Conservation (phyloP, 2,329 filamentous ascomycete genomes). For the Aspergillus unguis region DNA sequence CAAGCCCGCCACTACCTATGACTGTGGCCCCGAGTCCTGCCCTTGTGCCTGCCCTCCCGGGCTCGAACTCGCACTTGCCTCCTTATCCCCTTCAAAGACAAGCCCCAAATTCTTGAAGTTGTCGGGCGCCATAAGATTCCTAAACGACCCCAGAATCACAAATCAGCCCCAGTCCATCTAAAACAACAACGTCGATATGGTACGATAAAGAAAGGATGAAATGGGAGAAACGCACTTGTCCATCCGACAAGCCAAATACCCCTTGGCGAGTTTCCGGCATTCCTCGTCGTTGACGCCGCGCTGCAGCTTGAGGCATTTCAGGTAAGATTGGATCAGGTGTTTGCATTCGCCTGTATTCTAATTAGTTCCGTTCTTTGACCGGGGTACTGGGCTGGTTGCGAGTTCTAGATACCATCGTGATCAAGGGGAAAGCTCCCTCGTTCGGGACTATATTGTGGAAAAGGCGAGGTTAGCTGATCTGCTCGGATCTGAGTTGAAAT, state of each 20-base stretch:
- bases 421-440: slow-evolving; percentile 95
- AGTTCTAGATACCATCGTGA: slow-evolving; percentile 65
- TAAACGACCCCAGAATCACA: slow-evolving; percentile 30
- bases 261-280: slow-evolving; percentile 81
- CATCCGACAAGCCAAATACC: slow-evolving; percentile 90
- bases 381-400: neutral
- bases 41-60: neutral
- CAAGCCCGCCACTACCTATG: neutral
- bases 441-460: slow-evolving; percentile 61
- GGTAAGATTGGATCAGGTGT: slow-evolving; percentile 77
- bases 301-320: slow-evolving; percentile 80
- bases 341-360: slow-evolving; percentile 76
- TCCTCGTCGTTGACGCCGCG: slow-evolving; percentile 81
- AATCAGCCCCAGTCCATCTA: neutral
- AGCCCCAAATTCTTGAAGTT: slow-evolving; percentile 94
- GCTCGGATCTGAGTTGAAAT: neutral
- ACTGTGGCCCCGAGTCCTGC: too few species aligned
- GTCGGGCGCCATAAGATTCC: slow-evolving; percentile 93
- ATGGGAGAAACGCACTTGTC: slow-evolving; percentile 65
- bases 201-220: neutral
- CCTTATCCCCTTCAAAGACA: slow-evolving; percentile 46
- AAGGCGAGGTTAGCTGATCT: slow-evolving; percentile 12
- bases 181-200: neutral
- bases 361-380: neutral
- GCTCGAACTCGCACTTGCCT: neutral